Evolutionary conservation across 805 yeast genomes (phyloP), one percentile per base, ranked within the genome.

Genomic region (Sugiyamaella smithiae): DNA sequence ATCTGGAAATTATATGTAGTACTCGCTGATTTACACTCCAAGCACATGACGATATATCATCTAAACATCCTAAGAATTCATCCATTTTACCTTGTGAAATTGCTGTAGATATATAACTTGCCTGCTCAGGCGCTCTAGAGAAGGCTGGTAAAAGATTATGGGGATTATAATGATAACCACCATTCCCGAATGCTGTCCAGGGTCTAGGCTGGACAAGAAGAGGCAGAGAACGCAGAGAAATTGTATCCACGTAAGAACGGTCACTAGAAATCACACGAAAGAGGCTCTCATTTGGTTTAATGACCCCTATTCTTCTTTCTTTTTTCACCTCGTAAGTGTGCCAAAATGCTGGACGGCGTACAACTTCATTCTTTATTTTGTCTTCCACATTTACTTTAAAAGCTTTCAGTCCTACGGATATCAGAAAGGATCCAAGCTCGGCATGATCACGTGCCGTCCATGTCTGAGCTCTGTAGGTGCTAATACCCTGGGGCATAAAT

Each of bases 141-240:
- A 77, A 80, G 17, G 28, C 22, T 7, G 49, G 25, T 16, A 54
- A 25, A 20, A 54, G 42, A 20, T 28, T n/a, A 24, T 43, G 5
- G 12, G 33, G 7, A 9, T 84, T 73, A 59, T 81, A 82, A 51
- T 77, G 72, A 60, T 87, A 89, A 0, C 97, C 98, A 56, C 99
- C 99, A 46, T 77, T 77, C 60, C 82, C 81, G 77, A 82, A 82
- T 7, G 80, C 69, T 0, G 81, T 76, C 99, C 99, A 93, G 3
- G 88, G 88, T 48, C 81, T 73, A n/a, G 99, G 99, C 53, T 81
- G 45, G 5, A 86, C 84, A 40, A 93, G 73, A 98, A 93, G 91
- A 7, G 99, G 99, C 44, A 93, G 72, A 50, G 77, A 73, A 63
- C 88, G 96, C 0, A 96, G 95, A 57, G 80, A 84, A 9, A 73